Base-by-base conservation (phyloP, 1,284 basidiomycete genomes). In the Neonothopanus nambi region DNA sequence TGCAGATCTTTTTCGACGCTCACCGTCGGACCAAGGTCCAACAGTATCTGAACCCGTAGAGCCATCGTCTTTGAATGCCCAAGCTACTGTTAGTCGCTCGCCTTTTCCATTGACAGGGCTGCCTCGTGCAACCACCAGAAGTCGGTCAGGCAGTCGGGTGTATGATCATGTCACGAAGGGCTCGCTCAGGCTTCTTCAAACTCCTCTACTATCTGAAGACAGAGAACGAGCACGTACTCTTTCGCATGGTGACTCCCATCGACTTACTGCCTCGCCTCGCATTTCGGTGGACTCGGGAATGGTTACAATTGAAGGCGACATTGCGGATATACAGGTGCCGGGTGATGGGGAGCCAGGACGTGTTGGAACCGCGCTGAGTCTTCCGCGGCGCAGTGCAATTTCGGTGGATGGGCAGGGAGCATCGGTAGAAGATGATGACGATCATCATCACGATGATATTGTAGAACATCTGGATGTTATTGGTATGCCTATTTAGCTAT, bases 391-490 rank as follows among this genome's bases (percentile, higher is more conserved):
- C 30, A 33, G 8, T 9, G 30, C 13, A 9, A 13, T 33, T 33
- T 2, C 9, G 30, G 30, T 33, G 8, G 30, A 33, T 9, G 30
- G 30, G 30, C 30, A 33, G 30, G 30, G 13, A 9, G 13, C 13
- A 11, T 52, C 59, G 21, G 55, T 60, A 3, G 57, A 67, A 40
- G 59, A 63, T 5, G 60, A 62, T 15, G 60, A 61, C 28, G 64
- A 66, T 20, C 79, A 81, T 57, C 86, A 89, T 61, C 80, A 84
- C 52, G 84, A 89, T 61, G 84, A 87, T 58, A 80, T 90, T 55
- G 85, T 90, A 7, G 87, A 89, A 57, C 85, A 89, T 65, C 67
- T 92, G 60, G 89, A 91, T 66, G 88, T 85, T 41, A 87, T 92
- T 56, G 86, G 86, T 85, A 60, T 47, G 74, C 55, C n/a, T 15